Evolutionary conservation across 805 yeast genomes (phyloP), one percentile per base, ranked within the genome.

Genomic region (Cyberlindnera xishuangbannaensis): DNA sequence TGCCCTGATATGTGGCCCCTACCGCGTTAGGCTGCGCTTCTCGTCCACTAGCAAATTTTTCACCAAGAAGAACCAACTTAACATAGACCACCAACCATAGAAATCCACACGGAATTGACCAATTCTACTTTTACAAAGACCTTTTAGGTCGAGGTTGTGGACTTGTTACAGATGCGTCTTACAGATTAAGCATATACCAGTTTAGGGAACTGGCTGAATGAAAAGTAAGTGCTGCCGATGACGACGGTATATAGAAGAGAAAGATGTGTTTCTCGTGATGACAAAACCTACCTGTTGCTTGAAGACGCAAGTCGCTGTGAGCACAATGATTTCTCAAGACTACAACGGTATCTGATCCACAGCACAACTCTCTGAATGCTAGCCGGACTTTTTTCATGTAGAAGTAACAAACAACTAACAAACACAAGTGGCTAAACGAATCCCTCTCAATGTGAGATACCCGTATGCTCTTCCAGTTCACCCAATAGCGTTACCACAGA

Each of bases 331-430:
- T 76, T 71, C 78, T 72, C 77, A 73, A 78, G 95, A 84, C 95
- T 84, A 84, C 94, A 84, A 84, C 95, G 95, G 95, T 84, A 84
- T 84, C 95, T 84, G 95, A 82, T 28, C 47, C 29, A 19, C 12
- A 18, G 18, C 15, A 15, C 14, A 25, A 12, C 15, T 26, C n/a
- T n/a, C n/a, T n/a, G n/a, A n/a, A n/a, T n/a, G n/a, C n/a, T n/a
- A n/a, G n/a, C n/a, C n/a, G n/a, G n/a, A n/a, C n/a, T n/a, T n/a
- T 18, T 16, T 27, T 14, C 12, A 12, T 25, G 5, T 15, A 15
- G 13, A 10, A 27, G 10, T 17, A 28, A 14, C 16, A 9, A 20
- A 14, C 16, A 12, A 22, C 37, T 33, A 41, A 33, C 39, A 31
- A 23, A 18, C 14, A 7, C 26, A 24, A 16, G 20, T 63, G 68